These are phyloP conservation scores for Ganoderma lingzhi DNA, from an alignment of 1,284 basidiomycete genomes.

Conservation along the genomic window DNA sequence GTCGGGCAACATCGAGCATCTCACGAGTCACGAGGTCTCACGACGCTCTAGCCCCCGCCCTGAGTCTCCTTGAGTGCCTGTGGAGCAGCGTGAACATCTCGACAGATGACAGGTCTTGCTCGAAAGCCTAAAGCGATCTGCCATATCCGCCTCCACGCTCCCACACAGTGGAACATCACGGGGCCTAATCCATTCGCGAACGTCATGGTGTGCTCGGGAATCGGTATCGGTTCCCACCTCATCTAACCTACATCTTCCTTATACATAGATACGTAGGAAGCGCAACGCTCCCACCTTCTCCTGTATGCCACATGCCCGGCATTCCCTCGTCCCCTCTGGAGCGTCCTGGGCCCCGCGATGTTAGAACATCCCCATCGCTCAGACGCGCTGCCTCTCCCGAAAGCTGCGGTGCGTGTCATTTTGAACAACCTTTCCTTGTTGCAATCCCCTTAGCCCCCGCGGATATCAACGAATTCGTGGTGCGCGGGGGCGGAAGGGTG, in stretches of 20 bases:
- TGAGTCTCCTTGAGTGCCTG: too few relatives aligned
- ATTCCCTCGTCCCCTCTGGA: not conserved
- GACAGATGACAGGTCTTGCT: not conserved
- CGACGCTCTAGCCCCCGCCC: too few relatives aligned
- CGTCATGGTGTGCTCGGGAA: too few relatives aligned
- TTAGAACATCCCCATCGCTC: slow-evolving; percentile 2
- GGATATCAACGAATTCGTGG: too few relatives aligned
- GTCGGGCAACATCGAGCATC: too few relatives aligned
- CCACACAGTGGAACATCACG: not conserved
- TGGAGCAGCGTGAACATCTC: not conserved
- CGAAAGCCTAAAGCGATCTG: not conserved
- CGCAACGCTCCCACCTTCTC: too few relatives aligned
- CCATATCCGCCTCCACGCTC: not conserved
- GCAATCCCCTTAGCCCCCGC: not conserved
- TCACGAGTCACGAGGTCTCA: too few relatives aligned
- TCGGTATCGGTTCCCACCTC: not conserved
- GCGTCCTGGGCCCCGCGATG: not conserved
- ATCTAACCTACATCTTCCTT: not conserved
- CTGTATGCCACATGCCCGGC: too few relatives aligned
- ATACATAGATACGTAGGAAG: not conserved
- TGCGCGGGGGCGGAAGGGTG: too few relatives aligned
- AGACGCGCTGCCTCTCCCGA: slow-evolving; percentile 2
- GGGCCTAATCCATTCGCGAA: too few relatives aligned
- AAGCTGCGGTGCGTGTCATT: not conserved
- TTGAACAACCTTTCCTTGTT: not conserved